Evolutionary conservation across 2,329 filamentous ascomycete genomes (phyloP).

Genomic region (Fusarium odoratissimum): DNA sequence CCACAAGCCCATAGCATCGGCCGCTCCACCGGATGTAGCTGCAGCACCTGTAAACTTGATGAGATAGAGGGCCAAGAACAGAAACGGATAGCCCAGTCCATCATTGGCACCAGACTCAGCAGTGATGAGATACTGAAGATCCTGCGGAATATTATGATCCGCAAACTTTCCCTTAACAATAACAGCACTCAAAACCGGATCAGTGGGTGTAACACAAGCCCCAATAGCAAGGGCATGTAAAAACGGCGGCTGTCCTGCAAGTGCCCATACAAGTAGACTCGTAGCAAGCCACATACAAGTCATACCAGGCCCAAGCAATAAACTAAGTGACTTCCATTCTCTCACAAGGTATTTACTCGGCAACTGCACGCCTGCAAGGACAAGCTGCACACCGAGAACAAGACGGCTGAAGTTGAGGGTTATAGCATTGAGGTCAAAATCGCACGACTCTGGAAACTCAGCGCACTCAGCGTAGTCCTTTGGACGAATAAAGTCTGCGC

Average conservation of each 20-base stretch:
- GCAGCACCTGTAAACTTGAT: slow-evolving; percentile 74
- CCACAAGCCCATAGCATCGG: slow-evolving; percentile 80
- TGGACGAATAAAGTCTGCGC: slow-evolving; percentile 79
- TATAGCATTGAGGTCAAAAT: slow-evolving; percentile 72
- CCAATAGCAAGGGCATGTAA: slow-evolving; percentile 83
- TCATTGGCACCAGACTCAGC: slow-evolving; percentile 91
- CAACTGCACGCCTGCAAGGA: slow-evolving; percentile 88
- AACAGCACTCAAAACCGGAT: slow-evolving; percentile 86
- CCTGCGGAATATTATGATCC: slow-evolving; percentile 86
- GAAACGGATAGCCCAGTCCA: slow-evolving; percentile 87
- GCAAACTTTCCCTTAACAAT: slow-evolving; percentile 96
- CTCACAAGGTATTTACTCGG: slow-evolving; percentile 82
- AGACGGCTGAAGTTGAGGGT: slow-evolving; percentile 88
- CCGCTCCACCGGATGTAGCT: slow-evolving; percentile 68
- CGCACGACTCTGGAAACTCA: slow-evolving; percentile 43
- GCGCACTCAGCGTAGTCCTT: slow-evolving; percentile 74
- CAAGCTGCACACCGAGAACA: slow-evolving; percentile 89
- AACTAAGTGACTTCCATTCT: slow-evolving; percentile 80
- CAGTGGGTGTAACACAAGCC: slow-evolving; percentile 91
- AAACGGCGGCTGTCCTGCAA: slow-evolving; percentile 78
- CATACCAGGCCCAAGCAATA: slow-evolving; percentile 88
- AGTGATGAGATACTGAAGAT: slow-evolving; percentile 82
- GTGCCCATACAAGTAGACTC: slow-evolving; percentile 80
- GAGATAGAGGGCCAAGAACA: slow-evolving; percentile 86
- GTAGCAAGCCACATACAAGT: slow-evolving; percentile 86